phyloP scores from a whole-genome alignment of 2,329 filamentous ascomycete genomes.

The Sporothrix pseudoabietina region DNA sequence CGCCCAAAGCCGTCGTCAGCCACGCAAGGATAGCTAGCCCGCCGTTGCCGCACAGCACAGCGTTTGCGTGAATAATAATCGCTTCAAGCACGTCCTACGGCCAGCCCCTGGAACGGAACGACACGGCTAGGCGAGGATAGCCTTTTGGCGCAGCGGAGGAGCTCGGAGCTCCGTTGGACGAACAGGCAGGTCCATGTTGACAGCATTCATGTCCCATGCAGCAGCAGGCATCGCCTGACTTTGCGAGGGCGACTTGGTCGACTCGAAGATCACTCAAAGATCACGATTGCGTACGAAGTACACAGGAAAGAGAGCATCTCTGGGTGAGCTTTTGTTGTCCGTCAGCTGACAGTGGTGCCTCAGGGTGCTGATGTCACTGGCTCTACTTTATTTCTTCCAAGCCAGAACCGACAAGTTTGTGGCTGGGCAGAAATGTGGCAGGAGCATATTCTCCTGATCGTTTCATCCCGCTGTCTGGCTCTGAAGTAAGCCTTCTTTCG shows the following conservation, averaged over 20 bases:
- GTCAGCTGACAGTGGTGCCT: neutral
- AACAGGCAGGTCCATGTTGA: neutral
- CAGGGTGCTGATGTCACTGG: neutral
- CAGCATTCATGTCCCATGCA: neutral
- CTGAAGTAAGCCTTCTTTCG: too few relatives aligned
- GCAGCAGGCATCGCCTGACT: neutral
- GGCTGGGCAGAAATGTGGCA: neutral
- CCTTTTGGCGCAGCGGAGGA: neutral
- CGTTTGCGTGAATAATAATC: constrained; percentile 28
- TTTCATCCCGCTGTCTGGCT: neutral
- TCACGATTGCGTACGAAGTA: neutral
- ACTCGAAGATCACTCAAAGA: neutral
- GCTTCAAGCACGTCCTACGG: neutral
- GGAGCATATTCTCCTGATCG: neutral
- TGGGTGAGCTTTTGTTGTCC: neutral
- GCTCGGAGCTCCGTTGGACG: constrained; percentile 27
- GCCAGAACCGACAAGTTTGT: neutral
- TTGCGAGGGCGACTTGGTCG: neutral
- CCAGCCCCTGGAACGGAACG: constrained; percentile 13
- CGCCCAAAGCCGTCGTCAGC: constrained; percentile 24
- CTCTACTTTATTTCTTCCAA: neutral
- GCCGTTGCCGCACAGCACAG: constrained; percentile 31
- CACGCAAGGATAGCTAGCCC: constrained; percentile 15
- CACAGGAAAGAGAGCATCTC: neutral
- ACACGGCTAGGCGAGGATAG: constrained; percentile 25